phyloP scores from a whole-genome alignment of 1,284 basidiomycete species.

The Ustilago nuda region DNA sequence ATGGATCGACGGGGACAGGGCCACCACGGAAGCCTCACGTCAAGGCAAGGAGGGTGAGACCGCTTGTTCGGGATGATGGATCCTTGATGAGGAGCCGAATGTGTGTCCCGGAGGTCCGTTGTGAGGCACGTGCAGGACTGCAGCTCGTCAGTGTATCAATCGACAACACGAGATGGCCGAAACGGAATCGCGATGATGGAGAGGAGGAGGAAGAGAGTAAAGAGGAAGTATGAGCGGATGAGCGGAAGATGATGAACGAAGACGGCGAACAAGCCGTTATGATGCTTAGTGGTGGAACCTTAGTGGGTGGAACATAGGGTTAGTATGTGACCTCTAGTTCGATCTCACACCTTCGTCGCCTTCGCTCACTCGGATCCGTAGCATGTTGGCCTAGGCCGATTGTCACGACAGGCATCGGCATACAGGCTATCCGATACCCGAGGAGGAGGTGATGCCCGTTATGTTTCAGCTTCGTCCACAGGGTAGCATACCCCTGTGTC shows the following conservation, averaged over 20 bases:
- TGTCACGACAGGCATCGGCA: too few relatives aligned
- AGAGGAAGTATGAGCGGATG: background rate
- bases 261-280: background rate
- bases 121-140: slow-evolving; percentile 1
- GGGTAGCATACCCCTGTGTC: too few relatives aligned
- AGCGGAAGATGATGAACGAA: background rate
- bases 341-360: too few relatives aligned
- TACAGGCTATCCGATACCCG: too few relatives aligned
- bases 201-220: too few relatives aligned
- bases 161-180: background rate
- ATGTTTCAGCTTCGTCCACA: too few relatives aligned
- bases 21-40: background rate
- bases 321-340: too few relatives aligned
- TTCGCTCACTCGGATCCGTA: too few relatives aligned
- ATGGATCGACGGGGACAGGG: background rate
- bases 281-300: background rate
- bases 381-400: too few relatives aligned
- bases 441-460: too few relatives aligned
- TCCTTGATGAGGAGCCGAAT: background rate
- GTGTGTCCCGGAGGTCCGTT: slow-evolving; percentile 2
- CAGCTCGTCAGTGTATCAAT: background rate
- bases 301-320: background rate
- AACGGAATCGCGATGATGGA: background rate
- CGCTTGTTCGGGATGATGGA: background rate
- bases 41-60: background rate